Evolutionary conservation across 495 filamentous ascomycete genomes (phyloP).

Genomic region (Lepidopterella palustris): DNA sequence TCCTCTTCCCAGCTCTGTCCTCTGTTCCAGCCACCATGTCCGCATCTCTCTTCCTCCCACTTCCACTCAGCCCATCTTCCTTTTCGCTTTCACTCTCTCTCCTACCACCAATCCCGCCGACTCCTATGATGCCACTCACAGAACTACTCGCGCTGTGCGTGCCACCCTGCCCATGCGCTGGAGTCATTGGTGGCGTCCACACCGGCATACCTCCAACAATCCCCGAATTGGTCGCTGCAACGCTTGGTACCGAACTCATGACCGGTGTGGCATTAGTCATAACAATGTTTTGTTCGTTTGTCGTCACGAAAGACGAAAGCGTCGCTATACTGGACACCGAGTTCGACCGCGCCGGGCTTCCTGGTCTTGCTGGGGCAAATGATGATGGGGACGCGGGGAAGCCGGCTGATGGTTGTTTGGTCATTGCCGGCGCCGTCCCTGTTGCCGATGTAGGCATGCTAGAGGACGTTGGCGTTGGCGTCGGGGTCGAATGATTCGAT

Average conservation of each 20-base stretch:
- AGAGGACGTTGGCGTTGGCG: slow-evolving; percentile 27
- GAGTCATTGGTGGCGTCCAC: slow-evolving; percentile 39
- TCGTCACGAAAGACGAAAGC: slow-evolving; percentile 35
- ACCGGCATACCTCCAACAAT: slow-evolving; percentile 32
- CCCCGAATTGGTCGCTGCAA: slow-evolving; percentile 34
- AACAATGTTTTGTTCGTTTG: slow-evolving; percentile 22
- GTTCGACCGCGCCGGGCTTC: slow-evolving; percentile 67
- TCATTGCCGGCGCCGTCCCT: slow-evolving; percentile 22
- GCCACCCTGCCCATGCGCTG: slow-evolving; percentile 24
- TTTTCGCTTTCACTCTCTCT: slow-evolving; percentile 20
- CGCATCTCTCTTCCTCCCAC: slow-evolving; percentile 25
- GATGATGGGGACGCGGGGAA: slow-evolving; percentile 53
- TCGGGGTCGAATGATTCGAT: slow-evolving; percentile 28
- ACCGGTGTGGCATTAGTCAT: slow-evolving; percentile 34
- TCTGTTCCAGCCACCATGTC: slow-evolving; percentile 27
- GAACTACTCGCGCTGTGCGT: slow-evolving; percentile 34
- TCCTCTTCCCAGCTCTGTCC: slow-evolving; percentile 30
- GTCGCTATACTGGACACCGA: slow-evolving; percentile 82
- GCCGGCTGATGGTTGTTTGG: slow-evolving; percentile 19
- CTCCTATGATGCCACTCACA: slow-evolving; percentile 23
- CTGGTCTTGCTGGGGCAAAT: slow-evolving; percentile 41
- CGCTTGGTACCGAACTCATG: slow-evolving; percentile 31
- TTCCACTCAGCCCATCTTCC: slow-evolving; percentile 6
- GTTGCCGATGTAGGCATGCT: slow-evolving; percentile 20
- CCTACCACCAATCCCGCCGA: background rate